phyloP scores from a whole-genome alignment of 345 rosid species.

The Heritiera littoralis region DNA sequence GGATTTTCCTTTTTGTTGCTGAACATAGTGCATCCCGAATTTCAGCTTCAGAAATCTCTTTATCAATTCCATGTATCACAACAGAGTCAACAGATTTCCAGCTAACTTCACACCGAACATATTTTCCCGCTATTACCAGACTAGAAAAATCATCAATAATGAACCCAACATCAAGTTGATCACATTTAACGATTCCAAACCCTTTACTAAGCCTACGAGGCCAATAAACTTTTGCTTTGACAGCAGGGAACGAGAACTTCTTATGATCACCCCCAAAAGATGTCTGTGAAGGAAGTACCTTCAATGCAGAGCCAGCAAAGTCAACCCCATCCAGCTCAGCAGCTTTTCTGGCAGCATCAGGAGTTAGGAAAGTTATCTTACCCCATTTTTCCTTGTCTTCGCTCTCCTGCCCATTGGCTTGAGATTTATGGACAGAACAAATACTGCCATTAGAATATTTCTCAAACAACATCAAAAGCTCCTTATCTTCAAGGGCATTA shows the following conservation, averaged over 20 bases:
- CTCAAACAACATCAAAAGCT: slow-evolving; percentile 66
- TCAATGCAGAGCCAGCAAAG: slow-evolving; percentile 59
- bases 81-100: slow-evolving; percentile 34
- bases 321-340: slow-evolving; percentile 51
- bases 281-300: slow-evolving; percentile 51
- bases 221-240: slow-evolving; percentile 70
- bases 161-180: slow-evolving; percentile 41
- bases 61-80: slow-evolving; percentile 55
- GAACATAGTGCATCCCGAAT: slow-evolving; percentile 50
- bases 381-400: slow-evolving; percentile 77
- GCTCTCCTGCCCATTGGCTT: slow-evolving; percentile 40
- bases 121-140: slow-evolving; percentile 51
- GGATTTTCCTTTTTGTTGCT: slow-evolving; percentile 52
- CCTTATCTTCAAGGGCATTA: slow-evolving; percentile 57
- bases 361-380: slow-evolving; percentile 71
- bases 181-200: slow-evolving; percentile 52
- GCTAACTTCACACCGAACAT: slow-evolving; percentile 43
- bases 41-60: slow-evolving; percentile 64
- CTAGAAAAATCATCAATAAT: slow-evolving; percentile 42
- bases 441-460: slow-evolving; percentile 53
- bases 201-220: slow-evolving; percentile 72
- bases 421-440: slow-evolving; percentile 56
- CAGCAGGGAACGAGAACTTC: slow-evolving; percentile 62
- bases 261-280: slow-evolving; percentile 48
- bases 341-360: slow-evolving; percentile 74